Evolutionary conservation across 2,329 filamentous ascomycete species (phyloP).

Genomic region (Aspergillus felis): DNA sequence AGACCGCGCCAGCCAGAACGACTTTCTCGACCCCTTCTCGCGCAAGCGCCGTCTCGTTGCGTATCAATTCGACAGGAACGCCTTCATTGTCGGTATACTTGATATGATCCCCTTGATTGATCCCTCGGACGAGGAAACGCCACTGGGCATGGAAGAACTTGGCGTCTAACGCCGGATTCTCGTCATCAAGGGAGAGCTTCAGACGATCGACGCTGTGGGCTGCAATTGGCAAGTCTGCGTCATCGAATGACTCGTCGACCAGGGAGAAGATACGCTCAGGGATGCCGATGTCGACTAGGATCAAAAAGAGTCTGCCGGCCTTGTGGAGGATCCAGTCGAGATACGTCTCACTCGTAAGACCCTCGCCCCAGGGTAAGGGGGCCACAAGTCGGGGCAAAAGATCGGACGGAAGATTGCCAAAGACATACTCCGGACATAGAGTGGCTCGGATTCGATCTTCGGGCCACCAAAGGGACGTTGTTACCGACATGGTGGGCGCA

Average conservation of each 20-base stretch:
- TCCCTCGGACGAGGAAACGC: conserved; percentile 53
- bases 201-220: conserved; percentile 53
- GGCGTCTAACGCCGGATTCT: conserved; percentile 43
- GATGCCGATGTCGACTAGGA: conserved; percentile 56
- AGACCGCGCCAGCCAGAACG: conserved; percentile 34
- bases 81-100: conserved; percentile 57
- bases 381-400: conserved; percentile 36
- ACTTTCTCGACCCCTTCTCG: conserved; percentile 41
- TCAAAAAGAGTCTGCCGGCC: conserved; percentile 56
- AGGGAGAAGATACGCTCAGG: conserved; percentile 61
- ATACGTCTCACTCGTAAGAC: conserved; percentile 49
- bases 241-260: conserved; percentile 59
- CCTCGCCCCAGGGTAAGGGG: conserved; percentile 41
- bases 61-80: conserved; percentile 54
- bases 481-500: conserved; percentile 23
- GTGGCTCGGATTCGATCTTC: conserved; percentile 43
- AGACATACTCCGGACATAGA: conserved; percentile 39
- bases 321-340: conserved; percentile 61
- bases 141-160: conserved; percentile 60
- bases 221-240: conserved; percentile 57
- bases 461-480: conserved; percentile 43
- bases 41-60: conserved; percentile 34
- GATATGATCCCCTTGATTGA: conserved; percentile 54
- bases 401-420: conserved; percentile 31
- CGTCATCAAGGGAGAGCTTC: conserved; percentile 49